These are phyloP conservation scores for Trichoderma erinaceum DNA, from an alignment of 495 filamentous ascomycete species.

Conservation along the genomic window DNA sequence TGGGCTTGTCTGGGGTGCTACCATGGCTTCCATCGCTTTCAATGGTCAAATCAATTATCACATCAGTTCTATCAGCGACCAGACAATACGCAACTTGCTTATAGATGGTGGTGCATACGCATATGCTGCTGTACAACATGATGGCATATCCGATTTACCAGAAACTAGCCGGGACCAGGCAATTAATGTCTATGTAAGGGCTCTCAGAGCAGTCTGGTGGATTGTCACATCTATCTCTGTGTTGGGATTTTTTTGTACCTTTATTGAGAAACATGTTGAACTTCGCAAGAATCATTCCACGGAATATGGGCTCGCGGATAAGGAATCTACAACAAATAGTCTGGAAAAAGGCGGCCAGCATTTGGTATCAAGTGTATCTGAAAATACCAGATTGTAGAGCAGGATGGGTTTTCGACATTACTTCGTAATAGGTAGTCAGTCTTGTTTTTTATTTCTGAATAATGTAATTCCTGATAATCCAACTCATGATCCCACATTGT, in stretches of 20 bases:
- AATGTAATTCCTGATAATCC: too few relatives aligned
- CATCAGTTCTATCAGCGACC: background rate
- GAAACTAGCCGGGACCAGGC: background rate
- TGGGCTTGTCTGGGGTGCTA: background rate
- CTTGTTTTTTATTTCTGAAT: too few relatives aligned
- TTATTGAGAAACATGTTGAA: background rate
- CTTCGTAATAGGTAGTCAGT: too few relatives aligned
- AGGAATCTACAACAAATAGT: background rate
- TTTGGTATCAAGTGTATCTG: background rate
- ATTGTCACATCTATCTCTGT: background rate
- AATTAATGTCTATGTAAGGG: background rate
- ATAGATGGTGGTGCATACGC: background rate
- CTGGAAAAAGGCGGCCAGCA: background rate
- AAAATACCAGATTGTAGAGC: background rate
- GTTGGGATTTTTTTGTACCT: background rate
- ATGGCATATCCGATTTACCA: background rate
- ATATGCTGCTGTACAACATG: background rate
- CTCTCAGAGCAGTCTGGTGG: background rate
- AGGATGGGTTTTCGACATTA: too few relatives aligned
- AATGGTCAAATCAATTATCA: background rate
- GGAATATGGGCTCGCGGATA: background rate
- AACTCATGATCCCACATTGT: too few relatives aligned
- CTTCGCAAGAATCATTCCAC: background rate
- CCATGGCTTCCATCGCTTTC: background rate
- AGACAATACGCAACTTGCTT: background rate